These are phyloP conservation scores for Cutaneotrichosporon dermatis DNA, from an alignment of 1,284 basidiomycete species.

Conservation along the genomic window DNA sequence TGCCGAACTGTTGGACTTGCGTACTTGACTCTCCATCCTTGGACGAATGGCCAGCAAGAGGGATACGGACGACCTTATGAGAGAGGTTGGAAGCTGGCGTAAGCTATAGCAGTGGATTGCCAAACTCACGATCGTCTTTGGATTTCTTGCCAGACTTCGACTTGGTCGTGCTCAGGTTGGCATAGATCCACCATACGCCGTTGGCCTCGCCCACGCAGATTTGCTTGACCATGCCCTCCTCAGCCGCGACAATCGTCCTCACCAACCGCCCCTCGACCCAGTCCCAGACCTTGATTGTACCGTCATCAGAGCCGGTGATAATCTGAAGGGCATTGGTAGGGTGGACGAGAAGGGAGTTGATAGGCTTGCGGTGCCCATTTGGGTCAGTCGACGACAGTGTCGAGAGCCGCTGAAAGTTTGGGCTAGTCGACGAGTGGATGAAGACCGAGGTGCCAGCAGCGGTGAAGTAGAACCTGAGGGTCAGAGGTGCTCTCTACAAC, in stretches of 20 bases:
- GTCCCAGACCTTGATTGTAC: conserved; percentile 85
- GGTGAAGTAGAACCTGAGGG: conserved; percentile 76
- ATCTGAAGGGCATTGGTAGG: conserved; percentile 86
- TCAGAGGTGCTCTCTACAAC: too few species aligned
- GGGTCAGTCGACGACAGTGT: conserved; percentile 59
- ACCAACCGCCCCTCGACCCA: conserved; percentile 80
- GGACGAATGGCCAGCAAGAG: conserved; percentile 5
- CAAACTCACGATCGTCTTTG: background rate
- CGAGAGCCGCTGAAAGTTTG: conserved; percentile 65
- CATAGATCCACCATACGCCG: conserved; percentile 39
- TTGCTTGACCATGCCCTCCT: conserved; percentile 60
- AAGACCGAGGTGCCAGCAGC: conserved; percentile 70
- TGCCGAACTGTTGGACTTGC: conserved; percentile 24
- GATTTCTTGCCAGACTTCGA: conserved; percentile 9
- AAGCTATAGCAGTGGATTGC: too few species aligned
- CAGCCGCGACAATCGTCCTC: conserved; percentile 63
- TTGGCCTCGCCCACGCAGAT: conserved; percentile 33
- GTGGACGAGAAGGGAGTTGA: conserved; percentile 74
- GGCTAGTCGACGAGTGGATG: conserved; percentile 71
- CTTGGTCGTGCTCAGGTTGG: conserved; percentile 22
- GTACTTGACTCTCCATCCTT: background rate
- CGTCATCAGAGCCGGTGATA: conserved; percentile 78
- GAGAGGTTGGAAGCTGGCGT: conserved; percentile 11
- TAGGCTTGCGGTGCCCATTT: conserved; percentile 54
- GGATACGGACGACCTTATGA: conserved; percentile 27